Base-by-base conservation (phyloP, 306 rosid species). In the Oemleria cerasiformis region DNA sequence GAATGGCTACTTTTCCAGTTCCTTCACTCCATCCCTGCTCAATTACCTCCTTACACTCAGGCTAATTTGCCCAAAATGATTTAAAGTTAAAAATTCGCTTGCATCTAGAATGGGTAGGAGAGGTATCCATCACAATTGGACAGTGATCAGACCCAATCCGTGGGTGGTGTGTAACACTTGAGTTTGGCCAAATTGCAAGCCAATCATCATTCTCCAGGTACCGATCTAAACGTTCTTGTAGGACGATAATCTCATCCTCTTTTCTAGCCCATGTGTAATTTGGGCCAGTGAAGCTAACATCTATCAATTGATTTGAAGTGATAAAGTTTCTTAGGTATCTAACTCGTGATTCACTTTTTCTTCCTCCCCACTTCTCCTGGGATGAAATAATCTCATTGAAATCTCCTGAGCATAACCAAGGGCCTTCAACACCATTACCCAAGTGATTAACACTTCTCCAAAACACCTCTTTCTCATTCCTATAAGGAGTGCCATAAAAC, bases 291-390 rank as follows among this genome's bases (percentile, higher is more conserved):
- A n/a, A n/a, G n/a, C n/a, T n/a, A n/a, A n/a, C n/a, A n/a, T n/a
- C n/a, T n/a, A n/a, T n/a, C n/a, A n/a, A n/a, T n/a, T n/a, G n/a
- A n/a, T n/a, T n/a, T n/a, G n/a, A n/a, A n/a, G n/a, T n/a, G n/a
- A 48, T 17, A 6, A 58, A 34, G 7, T 58, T 6, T 0, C 19
- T 8, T 0, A 34, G 10, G 5, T 5, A 58, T 2, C 7, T 12
- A 0, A 7, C 10, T 0, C 19, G 1, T 0, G 14, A 0, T 0
- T 15, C 7, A 12, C 6, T 0, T 4, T 0, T 8, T 0, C 41
- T 8, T 2, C 63, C 63, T 0, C 42, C 42, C 15, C 30, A 8
- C 10, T 15, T 30, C n/a, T 58, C 63, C 11, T 4, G 2, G 5
- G 63, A 0, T 6, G 0, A 0, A 23, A 3, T 3, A 23, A 23